These are phyloP conservation scores for Coniella vitis DNA, from an alignment of 2,329 filamentous ascomycete genomes.

Conservation along the genomic window DNA sequence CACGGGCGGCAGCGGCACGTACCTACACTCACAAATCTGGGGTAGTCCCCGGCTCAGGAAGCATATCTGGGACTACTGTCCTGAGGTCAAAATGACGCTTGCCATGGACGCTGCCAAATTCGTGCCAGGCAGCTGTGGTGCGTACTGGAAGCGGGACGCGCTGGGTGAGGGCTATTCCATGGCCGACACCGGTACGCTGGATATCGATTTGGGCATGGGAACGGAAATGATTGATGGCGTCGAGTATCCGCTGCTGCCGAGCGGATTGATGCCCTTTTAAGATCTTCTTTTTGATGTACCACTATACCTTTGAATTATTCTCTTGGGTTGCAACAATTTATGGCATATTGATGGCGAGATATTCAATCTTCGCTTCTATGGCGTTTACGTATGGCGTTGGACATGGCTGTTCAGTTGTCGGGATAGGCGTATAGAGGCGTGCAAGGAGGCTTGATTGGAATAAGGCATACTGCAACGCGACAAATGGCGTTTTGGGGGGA, in stretches of 20 bases:
- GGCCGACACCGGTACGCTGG: slow-evolving; percentile 15
- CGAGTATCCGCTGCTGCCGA: slow-evolving; percentile 34
- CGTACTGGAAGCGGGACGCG: slow-evolving; percentile 37
- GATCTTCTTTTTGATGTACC: background rate
- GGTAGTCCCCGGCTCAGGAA: slow-evolving; percentile 34
- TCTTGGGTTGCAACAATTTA: too few species aligned
- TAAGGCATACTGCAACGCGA: too few species aligned
- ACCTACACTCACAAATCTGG: slow-evolving; percentile 40
- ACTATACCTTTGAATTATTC: background rate
- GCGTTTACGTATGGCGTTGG: too few species aligned
- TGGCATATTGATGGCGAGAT: background rate
- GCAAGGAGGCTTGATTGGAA: too few species aligned
- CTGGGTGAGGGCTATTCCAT: slow-evolving; percentile 16
- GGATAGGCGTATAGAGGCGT: too few species aligned
- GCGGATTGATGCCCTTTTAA: slow-evolving; percentile 29
- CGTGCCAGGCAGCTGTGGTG: slow-evolving; percentile 40
- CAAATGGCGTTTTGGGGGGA: too few species aligned
- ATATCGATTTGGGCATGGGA: slow-evolving; percentile 27
- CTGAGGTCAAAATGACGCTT: slow-evolving; percentile 35
- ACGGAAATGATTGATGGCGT: slow-evolving; percentile 34
- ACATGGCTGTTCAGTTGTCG: too few species aligned
- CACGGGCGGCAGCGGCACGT: slow-evolving; percentile 35
- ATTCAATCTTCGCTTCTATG: background rate
- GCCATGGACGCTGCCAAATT: slow-evolving; percentile 46
- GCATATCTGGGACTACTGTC: slow-evolving; percentile 48